These are phyloP conservation scores for Fusarium avenaceum DNA, from an alignment of 2,329 filamentous ascomycete species.

Conservation along the genomic window DNA sequence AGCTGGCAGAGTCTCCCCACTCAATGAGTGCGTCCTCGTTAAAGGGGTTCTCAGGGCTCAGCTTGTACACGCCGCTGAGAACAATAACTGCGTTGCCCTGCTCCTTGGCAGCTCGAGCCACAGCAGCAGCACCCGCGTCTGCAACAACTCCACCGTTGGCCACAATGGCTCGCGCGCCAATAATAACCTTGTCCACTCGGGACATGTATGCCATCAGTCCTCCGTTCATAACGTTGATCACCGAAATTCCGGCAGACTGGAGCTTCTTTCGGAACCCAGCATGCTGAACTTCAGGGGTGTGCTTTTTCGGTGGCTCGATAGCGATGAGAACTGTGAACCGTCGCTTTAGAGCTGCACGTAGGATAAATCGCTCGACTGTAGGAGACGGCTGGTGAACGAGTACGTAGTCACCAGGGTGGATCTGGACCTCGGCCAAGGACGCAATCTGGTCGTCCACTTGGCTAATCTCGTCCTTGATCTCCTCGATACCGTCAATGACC, in stretches of 20 bases:
- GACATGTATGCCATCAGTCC: slow-evolving; percentile 95
- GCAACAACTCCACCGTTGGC: slow-evolving; percentile 90
- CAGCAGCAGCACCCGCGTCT: slow-evolving; percentile 83
- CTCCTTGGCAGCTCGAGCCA: slow-evolving; percentile 86
- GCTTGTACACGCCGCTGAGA: slow-evolving; percentile 91
- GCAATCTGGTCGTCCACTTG: slow-evolving; percentile 95
- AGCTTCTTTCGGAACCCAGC: slow-evolving; percentile 81
- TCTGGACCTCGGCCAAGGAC: slow-evolving; percentile 87
- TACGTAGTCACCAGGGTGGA: slow-evolving; percentile 92
- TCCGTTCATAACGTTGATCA: slow-evolving; percentile 86
- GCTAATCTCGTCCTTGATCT: slow-evolving; percentile 95
- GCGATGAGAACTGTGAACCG: slow-evolving; percentile 92
- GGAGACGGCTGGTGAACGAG: slow-evolving; percentile 88
- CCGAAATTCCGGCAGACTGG: slow-evolving; percentile 80
- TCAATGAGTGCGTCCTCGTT: slow-evolving; percentile 86
- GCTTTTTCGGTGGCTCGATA: slow-evolving; percentile 67
- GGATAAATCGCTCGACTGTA: slow-evolving; percentile 89
- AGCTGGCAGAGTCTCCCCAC: slow-evolving; percentile 83
- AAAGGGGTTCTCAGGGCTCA: slow-evolving; percentile 90
- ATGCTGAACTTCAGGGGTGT: slow-evolving; percentile 57
- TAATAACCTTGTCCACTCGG: slow-evolving; percentile 92
- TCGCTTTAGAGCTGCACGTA: slow-evolving; percentile 87
- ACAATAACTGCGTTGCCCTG: slow-evolving; percentile 89
- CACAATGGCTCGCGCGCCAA: slow-evolving; percentile 88
- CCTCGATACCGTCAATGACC: slow-evolving; percentile 92